Evolutionary conservation across 805 yeast genomes (phyloP).

Genomic region (Maudiozyma saulgeensis): DNA sequence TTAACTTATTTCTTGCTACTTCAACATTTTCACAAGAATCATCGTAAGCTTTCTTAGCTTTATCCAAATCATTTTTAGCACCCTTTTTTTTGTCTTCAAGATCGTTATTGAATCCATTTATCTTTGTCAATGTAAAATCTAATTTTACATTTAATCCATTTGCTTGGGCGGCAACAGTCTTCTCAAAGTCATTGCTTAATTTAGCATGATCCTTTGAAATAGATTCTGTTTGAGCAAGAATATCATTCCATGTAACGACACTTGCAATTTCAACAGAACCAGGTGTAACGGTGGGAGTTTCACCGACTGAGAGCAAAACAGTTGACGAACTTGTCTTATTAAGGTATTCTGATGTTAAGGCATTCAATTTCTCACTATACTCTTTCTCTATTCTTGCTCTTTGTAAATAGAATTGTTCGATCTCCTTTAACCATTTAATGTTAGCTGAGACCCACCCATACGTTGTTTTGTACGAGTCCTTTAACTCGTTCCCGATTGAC

Average conservation of each 20-base stretch:
- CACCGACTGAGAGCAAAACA: slow-evolving; percentile 76
- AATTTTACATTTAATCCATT: slow-evolving; percentile 43
- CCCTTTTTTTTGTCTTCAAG: slow-evolving; percentile 35
- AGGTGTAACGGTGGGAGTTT: slow-evolving; percentile 81
- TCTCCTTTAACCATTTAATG: slow-evolving; percentile 62
- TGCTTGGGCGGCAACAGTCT: slow-evolving; percentile 54
- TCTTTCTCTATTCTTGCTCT: slow-evolving; percentile 77
- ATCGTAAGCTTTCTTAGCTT: slow-evolving; percentile 66
- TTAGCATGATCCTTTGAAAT: slow-evolving; percentile 57
- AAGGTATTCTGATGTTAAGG: slow-evolving; percentile 58
- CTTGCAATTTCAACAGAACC: slow-evolving; percentile 88
- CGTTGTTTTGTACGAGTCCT: slow-evolving; percentile 72
- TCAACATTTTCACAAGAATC: slow-evolving; percentile 74
- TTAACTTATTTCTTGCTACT: slow-evolving; percentile 61
- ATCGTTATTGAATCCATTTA: slow-evolving; percentile 52
- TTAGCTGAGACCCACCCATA: slow-evolving; percentile 73
- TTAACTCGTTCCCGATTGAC: slow-evolving; percentile 60
- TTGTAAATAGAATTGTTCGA: slow-evolving; percentile 77
- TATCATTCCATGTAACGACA: slow-evolving; percentile 83
- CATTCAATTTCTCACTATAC: slow-evolving; percentile 58
- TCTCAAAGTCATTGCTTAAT: slow-evolving; percentile 50
- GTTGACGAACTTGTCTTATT: slow-evolving; percentile 65
- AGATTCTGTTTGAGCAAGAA: slow-evolving; percentile 72
- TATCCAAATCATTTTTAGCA: slow-evolving; percentile 26
- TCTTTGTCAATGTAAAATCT: slow-evolving; percentile 44